Base-by-base conservation (phyloP, 2,329 filamentous ascomycete genomes). In the Sporothrix variecibatus region DNA sequence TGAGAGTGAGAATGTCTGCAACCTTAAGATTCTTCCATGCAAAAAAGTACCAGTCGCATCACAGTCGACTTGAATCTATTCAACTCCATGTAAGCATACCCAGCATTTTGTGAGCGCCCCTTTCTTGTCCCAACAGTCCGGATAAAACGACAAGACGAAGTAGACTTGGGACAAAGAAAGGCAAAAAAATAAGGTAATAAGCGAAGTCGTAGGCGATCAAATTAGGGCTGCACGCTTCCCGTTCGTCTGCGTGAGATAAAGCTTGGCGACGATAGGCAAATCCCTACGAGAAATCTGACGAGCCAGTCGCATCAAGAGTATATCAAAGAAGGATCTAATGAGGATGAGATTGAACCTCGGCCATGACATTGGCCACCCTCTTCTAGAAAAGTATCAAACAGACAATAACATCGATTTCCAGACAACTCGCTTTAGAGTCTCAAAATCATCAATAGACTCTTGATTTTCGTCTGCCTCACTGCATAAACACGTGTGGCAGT, bases 21-120 rank as follows among this genome's bases (percentile, higher is more conserved):
- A 64, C 34, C 6, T 40, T 17, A 23, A 23, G 9, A 23, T 11
- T 23, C 53, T 40, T 64, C 31, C 20, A 64, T 64, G 60, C 60
- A 40, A 23, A 7, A 34, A 64, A 43, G 31, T 34, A 64, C 60
- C 60, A 64, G 34, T 64, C 60, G 60, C 60, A 64, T 64, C 20
- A 23, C 17, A 60, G 26, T 12, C 4, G 8, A 1, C 3, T 12
- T 11, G 9, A 15, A 17, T 58, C 17, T 31, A 58, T 58, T 31
- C 53, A 38, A 2, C 58, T 62, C 58, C 58, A 38, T 62, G 31
- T 58, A n/a, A 23, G 38, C n/a, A 64, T 23, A 4, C n/a, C 34
- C 60, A 26, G 2, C 11, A 15, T 9, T 38, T 58, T 58, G 12
- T 26, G 11, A 58, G 9, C 12, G 11, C 31, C 26, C 15, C 3